These are phyloP conservation scores for Pseudomicrostroma phylloplanum DNA, from an alignment of 1,284 basidiomycete species.

Conservation along the genomic window DNA sequence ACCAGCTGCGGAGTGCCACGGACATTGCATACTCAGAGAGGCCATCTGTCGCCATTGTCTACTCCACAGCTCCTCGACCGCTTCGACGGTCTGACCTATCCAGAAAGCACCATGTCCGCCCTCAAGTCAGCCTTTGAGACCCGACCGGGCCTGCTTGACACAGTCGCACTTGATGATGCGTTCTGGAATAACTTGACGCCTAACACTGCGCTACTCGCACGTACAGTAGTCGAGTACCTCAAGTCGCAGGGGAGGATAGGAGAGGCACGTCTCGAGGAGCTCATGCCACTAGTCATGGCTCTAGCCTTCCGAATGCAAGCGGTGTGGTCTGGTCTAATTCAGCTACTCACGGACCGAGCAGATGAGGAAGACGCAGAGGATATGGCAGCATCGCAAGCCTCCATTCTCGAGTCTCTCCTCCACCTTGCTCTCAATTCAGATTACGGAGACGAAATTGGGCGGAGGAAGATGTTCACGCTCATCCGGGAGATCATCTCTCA, in stretches of 20 bases:
- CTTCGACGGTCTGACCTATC: constrained; percentile 60
- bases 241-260: constrained; percentile 56
- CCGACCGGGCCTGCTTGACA: constrained; percentile 61
- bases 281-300: constrained; percentile 79
- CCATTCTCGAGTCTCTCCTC: constrained; percentile 74
- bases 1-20: background rate
- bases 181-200: constrained; percentile 75
- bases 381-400: constrained; percentile 41
- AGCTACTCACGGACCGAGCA: constrained; percentile 26
- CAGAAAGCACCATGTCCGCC: constrained; percentile 64
- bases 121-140: constrained; percentile 63
- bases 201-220: constrained; percentile 74
- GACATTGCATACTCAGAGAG: background rate
- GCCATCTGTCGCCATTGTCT: background rate
- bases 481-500: constrained; percentile 61
- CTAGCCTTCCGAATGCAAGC: constrained; percentile 80
- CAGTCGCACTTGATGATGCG: constrained; percentile 65
- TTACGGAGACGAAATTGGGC: constrained; percentile 88
- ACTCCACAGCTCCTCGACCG: constrained; percentile 57
- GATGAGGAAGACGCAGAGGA: constrained; percentile 26
- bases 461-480: constrained; percentile 73
- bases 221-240: constrained; percentile 78
- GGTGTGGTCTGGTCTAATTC: constrained; percentile 48
- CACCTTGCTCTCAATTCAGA: constrained; percentile 76
- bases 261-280: constrained; percentile 65